A percentile compares a stretch with the other conserved stretches of the same genome.
Evolutionary conservation across 1,284 basidiomycete species (phyloP).

Genomic region (Wolfiporia cocos): DNA sequence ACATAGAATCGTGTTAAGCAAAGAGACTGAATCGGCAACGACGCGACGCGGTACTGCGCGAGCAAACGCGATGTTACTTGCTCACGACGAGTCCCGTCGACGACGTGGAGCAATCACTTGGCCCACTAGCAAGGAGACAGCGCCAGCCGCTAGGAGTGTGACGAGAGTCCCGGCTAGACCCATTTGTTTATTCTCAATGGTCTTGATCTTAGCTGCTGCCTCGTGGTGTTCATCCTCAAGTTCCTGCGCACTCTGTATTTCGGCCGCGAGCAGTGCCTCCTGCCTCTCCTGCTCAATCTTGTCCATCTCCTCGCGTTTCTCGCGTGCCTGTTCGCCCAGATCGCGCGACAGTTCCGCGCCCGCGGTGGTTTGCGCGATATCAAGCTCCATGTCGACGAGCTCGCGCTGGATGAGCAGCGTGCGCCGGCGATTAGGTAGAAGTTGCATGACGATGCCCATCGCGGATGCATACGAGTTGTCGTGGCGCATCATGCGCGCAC

Average conservation of each 20-base stretch:
- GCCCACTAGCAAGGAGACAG: too few species aligned
- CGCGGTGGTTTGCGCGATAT: conserved; percentile 4
- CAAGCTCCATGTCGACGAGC: conserved; percentile 8
- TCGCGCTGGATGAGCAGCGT: conserved; percentile 13
- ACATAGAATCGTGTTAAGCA: too few species aligned
- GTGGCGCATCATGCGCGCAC: conserved; percentile 17
- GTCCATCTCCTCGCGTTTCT: conserved; percentile 1
- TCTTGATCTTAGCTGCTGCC: background rate
- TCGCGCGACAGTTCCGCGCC: conserved; percentile 6
- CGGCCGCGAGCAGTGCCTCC: conserved; percentile 1
- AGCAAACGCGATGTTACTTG: too few species aligned
- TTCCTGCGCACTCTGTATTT: conserved; percentile 1
- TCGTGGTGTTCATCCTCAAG: conserved; percentile 1
- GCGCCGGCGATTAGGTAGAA: conserved; percentile 9
- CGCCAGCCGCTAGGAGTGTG: background rate
- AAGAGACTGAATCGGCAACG: too few species aligned
- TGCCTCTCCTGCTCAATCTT: background rate
- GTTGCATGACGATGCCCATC: conserved; percentile 7
- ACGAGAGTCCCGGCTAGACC: conserved; percentile 3
- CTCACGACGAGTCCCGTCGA: too few species aligned
- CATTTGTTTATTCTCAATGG: conserved; percentile 4
- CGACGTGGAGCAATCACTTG: too few species aligned
- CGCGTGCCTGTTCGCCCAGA: conserved; percentile 3
- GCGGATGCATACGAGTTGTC: conserved; percentile 13
- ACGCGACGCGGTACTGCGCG: too few species aligned